Conservation (phyloP, 2,329 filamentous ascomycete genomes). For the Fusarium cyanostomum region DNA sequence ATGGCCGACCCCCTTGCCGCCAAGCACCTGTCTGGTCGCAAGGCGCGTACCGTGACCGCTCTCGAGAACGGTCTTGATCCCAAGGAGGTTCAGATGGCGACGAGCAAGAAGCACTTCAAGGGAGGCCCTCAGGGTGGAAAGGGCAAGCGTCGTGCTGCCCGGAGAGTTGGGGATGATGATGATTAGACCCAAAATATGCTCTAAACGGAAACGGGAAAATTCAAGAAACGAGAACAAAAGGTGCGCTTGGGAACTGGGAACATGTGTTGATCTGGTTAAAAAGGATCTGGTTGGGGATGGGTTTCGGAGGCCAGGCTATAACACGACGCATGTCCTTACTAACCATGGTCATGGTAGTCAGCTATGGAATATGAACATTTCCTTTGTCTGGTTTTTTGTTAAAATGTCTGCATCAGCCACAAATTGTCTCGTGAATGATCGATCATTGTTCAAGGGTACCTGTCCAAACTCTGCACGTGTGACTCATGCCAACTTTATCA, state of each 20-base stretch:
- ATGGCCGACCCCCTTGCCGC: slow-evolving; percentile 47
- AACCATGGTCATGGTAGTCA: slow-evolving; percentile 26
- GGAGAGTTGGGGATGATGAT: slow-evolving; percentile 31
- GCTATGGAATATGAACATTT: slow-evolving; percentile 27
- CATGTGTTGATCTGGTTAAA: slow-evolving; percentile 31
- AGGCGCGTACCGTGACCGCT: slow-evolving; percentile 81
- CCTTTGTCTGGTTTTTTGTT: slow-evolving; percentile 26
- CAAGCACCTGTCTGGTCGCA: slow-evolving; percentile 83
- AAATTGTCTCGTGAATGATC: neutral
- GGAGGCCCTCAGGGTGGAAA: slow-evolving; percentile 71
- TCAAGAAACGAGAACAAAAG: slow-evolving; percentile 64
- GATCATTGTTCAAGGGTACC: neutral
- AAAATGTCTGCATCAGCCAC: neutral
- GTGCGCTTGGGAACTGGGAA: slow-evolving; percentile 59
- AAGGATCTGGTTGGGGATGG: slow-evolving; percentile 28
- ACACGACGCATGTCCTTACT: slow-evolving; percentile 29
- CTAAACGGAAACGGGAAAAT: slow-evolving; percentile 44
- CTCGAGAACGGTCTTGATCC: slow-evolving; percentile 87
- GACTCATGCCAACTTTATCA: neutral
- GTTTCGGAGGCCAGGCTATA: slow-evolving; percentile 25
- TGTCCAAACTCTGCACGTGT: neutral
- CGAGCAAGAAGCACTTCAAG: slow-evolving; percentile 94
- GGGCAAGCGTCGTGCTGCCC: slow-evolving; percentile 53
- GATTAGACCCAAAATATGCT: slow-evolving; percentile 46
- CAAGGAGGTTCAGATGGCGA: slow-evolving; percentile 72